A percentile compares a stretch with the other conserved stretches of the same genome.
phyloP scores from a whole-genome alignment of 352 stramenopile species.

The Thraustochytrium striatum region DNA sequence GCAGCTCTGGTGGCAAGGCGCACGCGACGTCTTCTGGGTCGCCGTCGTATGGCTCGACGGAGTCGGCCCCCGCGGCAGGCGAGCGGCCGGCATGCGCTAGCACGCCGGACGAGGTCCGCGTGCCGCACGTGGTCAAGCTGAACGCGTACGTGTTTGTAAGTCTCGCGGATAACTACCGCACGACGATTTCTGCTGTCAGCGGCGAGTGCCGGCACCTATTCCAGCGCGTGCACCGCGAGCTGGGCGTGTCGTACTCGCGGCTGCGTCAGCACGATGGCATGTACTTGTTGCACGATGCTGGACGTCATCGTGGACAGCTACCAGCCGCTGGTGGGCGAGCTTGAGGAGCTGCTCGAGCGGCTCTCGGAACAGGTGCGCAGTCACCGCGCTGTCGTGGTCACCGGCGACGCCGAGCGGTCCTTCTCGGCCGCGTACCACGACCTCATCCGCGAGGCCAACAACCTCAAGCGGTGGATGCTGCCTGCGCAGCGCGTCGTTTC shows the following conservation, averaged over 20 bases:
- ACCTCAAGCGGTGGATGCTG: slow-evolving; percentile 56
- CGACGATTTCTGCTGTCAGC: slow-evolving; percentile 25
- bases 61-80: background rate
- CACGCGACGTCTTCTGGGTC: background rate
- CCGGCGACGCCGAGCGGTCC: slow-evolving; percentile 48
- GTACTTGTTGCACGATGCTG: slow-evolving; percentile 71
- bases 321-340: slow-evolving; percentile 67
- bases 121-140: slow-evolving; percentile 59
- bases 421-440: slow-evolving; percentile 57
- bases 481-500: slow-evolving; percentile 40
- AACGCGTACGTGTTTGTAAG: slow-evolving; percentile 53
- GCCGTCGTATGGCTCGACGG: background rate
- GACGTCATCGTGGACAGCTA: slow-evolving; percentile 73
- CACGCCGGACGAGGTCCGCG: background rate
- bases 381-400: slow-evolving; percentile 64
- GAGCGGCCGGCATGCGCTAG: background rate
- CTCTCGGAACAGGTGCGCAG: slow-evolving; percentile 63
- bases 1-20: background rate
- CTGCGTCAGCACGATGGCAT: slow-evolving; percentile 31
- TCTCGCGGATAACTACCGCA: background rate
- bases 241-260: slow-evolving; percentile 37
- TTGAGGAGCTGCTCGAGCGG: slow-evolving; percentile 68
- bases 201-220: slow-evolving; percentile 19
- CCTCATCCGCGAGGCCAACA: slow-evolving; percentile 59
- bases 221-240: slow-evolving; percentile 16